These are phyloP conservation scores for Lentinula guzmanii DNA, from an alignment of 768 basidiomycete genomes.

Conservation along the genomic window DNA sequence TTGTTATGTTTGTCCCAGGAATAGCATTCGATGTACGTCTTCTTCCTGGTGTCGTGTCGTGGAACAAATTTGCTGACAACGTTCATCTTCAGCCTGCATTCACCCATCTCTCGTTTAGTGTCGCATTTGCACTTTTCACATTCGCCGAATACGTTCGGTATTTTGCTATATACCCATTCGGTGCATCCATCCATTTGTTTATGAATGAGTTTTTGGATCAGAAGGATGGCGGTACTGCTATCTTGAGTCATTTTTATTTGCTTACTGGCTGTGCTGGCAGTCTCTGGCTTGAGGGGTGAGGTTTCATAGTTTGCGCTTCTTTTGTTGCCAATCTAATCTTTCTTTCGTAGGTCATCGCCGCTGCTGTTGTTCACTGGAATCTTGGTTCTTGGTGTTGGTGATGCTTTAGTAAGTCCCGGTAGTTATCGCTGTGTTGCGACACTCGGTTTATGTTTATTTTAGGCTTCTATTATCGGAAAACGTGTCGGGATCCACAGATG, in stretches of 20 bases:
- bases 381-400: constrained; percentile 85
- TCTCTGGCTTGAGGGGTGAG: constrained; percentile 92
- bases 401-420: constrained; percentile 63
- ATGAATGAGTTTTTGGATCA: constrained; percentile 96
- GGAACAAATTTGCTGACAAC: not conserved
- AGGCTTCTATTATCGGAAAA: constrained; percentile 93
- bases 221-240: constrained; percentile 92
- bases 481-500: constrained; percentile 76
- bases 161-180: constrained; percentile 96
- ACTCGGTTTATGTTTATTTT: not conserved
- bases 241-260: constrained; percentile 95
- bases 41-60: not conserved
- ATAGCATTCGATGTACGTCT: constrained; percentile 82
- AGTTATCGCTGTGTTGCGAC: not conserved
- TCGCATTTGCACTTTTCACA: constrained; percentile 90
- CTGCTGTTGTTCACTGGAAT: constrained; percentile 75
- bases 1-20: constrained; percentile 95
- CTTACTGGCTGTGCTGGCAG: constrained; percentile 92
- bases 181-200: constrained; percentile 89
- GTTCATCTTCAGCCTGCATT: constrained; percentile 78
- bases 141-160: constrained; percentile 98
- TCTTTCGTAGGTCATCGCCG: constrained; percentile 29
- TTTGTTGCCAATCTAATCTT: not conserved
- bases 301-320: constrained; percentile 11
- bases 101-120: constrained; percentile 90